Base-by-base conservation (phyloP, 805 yeast genomes). In the Wickerhamomyces bovis region DNA sequence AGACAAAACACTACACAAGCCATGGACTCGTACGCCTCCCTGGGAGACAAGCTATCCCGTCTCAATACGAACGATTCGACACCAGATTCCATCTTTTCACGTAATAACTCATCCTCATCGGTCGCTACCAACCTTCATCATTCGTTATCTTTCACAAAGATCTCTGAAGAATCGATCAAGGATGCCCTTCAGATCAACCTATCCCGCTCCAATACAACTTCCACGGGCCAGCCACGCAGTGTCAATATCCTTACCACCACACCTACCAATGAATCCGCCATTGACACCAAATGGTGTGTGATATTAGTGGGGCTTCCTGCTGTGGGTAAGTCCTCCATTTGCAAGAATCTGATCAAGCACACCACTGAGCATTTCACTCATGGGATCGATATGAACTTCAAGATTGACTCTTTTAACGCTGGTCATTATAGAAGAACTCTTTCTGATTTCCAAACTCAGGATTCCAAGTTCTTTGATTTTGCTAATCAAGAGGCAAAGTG, bases 241-340 rank as follows among this genome's bases (percentile, higher is more conserved):
- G 45, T 47, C 4, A 57, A 58, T 39, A 47, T 47, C 16, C 46
- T 56, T 21, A 59, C 62, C 5, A 56, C 64, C 6, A 57, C 64
- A 1, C 61, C 64, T 10, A 52, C 57, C 3, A 56, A 56, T 39
- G 63, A 57, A 39, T 53, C 54, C 6, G 49, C 33, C 4, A 39
- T 46, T 10, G 48, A 49, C 2, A 63, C 72, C 1, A 82, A 81
- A 61, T 73, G 82, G 60, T 82, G 84, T 19, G 76, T 85, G 45
- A 80, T 85, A 11, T 72, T 85, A 66, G 86, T 85, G 11, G 92
- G 92, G 0, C 67, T 85, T 30, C 92, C 92, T 1, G 92, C 92
- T 1, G 68, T 85, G 43, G 92, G 92, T 8, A 85, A 85, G 61
- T 80, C 87, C 2, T 81, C 86, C 50, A 76, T 84, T 44, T 81